Evolutionary conservation across 2,329 filamentous ascomycete species (phyloP).

Genomic region (Scortechinia acanthostroma): DNA sequence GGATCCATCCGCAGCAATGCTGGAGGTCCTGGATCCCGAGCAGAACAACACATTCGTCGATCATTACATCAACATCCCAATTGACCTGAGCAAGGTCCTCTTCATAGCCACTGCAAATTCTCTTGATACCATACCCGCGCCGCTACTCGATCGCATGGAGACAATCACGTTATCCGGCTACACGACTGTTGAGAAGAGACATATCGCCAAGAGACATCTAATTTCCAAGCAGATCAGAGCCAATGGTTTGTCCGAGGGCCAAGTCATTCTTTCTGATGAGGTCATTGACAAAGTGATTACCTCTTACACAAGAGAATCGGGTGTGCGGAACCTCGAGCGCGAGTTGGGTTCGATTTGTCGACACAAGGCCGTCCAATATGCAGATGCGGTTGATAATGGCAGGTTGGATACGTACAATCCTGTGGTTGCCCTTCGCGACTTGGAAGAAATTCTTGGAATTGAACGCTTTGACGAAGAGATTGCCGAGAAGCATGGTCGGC

Average conservation of each 20-base stretch:
- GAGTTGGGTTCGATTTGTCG: conserved; percentile 93
- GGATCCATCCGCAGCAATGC: conserved; percentile 92
- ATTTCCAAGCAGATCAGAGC: conserved; percentile 90
- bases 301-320: conserved; percentile 90
- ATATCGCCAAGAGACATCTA: conserved; percentile 88
- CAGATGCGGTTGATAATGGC: conserved; percentile 75
- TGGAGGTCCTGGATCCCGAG: conserved; percentile 93
- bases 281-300: conserved; percentile 94
- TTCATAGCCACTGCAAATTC: conserved; percentile 97
- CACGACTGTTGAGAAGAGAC: conserved; percentile 91
- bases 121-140: conserved; percentile 88
- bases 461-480: conserved; percentile 95
- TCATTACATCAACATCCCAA: conserved; percentile 91
- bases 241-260: conserved; percentile 73
- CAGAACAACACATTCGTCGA: conserved; percentile 93
- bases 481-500: conserved; percentile 74
- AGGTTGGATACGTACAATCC: conserved; percentile 66
- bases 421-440: conserved; percentile 67
- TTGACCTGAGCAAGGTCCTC: conserved; percentile 90
- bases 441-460: conserved; percentile 85
- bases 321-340: conserved; percentile 90
- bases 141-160: conserved; percentile 93
- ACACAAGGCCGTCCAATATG: conserved; percentile 88
- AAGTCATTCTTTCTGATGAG: conserved; percentile 72
- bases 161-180: conserved; percentile 89